Percentiles rank a stretch among this genome's conserved stretches.
Conservation (phyloP, 2,329 filamentous ascomycete species). For the Aspergillus novofumigatus region DNA sequence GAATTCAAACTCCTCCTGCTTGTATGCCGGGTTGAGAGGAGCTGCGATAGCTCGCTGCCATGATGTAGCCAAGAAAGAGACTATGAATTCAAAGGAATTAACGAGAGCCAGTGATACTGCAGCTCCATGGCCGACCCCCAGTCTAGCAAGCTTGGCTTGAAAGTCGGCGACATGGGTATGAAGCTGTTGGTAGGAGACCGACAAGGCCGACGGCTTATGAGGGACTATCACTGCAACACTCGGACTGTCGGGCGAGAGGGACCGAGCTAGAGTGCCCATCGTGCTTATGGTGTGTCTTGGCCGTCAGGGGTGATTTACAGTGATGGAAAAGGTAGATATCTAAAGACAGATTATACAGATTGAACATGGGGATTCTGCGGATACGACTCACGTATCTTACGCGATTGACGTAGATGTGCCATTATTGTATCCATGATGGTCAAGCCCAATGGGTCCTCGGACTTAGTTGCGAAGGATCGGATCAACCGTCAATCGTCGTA, state of each 20-base stretch:
- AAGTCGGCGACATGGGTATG: constrained; percentile 63
- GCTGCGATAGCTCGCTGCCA: constrained; percentile 81
- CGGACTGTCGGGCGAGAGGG: constrained; percentile 50
- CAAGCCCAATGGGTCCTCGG: neutral
- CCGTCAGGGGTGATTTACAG: constrained; percentile 3
- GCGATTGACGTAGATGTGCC: neutral
- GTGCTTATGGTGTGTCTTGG: constrained; percentile 14
- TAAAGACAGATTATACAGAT: neutral
- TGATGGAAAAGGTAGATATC: neutral
- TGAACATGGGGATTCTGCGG: neutral
- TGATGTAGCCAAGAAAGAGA: constrained; percentile 79
- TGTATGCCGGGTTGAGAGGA: constrained; percentile 83
- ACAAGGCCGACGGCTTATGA: constrained; percentile 56
- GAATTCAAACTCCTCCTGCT: constrained; percentile 86
- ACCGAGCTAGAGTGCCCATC: constrained; percentile 56
- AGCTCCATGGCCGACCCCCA: constrained; percentile 65
- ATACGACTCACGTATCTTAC: neutral
- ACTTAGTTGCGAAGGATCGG: neutral
- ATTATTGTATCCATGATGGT: neutral
- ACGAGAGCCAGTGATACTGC: constrained; percentile 78
- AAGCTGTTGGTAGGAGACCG: constrained; percentile 67
- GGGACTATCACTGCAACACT: constrained; percentile 70
- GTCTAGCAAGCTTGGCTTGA: constrained; percentile 70
- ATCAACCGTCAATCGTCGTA: neutral
- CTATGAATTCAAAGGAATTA: constrained; percentile 85